Evolutionary conservation across 2,329 filamentous ascomycete genomes (phyloP).

Genomic region (Aspergillus neoniger): DNA sequence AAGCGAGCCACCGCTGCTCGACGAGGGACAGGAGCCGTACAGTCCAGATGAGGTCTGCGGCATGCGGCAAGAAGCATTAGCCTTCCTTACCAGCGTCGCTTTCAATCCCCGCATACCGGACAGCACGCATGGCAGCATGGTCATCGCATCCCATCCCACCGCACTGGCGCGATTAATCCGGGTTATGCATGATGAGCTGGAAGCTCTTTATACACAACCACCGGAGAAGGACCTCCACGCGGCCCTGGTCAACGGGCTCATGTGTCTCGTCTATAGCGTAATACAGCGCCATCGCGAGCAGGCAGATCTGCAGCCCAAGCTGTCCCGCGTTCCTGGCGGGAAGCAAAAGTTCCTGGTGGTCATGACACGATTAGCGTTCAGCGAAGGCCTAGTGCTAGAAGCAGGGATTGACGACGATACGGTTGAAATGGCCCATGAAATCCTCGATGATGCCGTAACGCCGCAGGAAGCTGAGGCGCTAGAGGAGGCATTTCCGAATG

Average conservation of each 20-base stretch:
- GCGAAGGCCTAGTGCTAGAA: conserved; percentile 76
- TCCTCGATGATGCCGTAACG: conserved; percentile 78
- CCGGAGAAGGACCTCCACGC: conserved; percentile 51
- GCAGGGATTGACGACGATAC: conserved; percentile 74
- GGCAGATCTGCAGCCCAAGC: conserved; percentile 70
- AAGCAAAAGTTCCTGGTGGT: conserved; percentile 80
- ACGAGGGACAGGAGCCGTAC: conserved; percentile 47
- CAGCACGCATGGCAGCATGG: conserved; percentile 57
- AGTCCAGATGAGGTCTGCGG: conserved; percentile 41
- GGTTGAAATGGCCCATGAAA: conserved; percentile 75
- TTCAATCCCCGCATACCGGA: conserved; percentile 60
- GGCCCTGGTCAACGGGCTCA: conserved; percentile 59
- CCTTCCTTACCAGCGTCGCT: conserved; percentile 45
- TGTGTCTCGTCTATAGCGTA: conserved; percentile 63
- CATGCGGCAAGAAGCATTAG: conserved; percentile 48
- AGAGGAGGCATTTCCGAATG: conserved; percentile 47
- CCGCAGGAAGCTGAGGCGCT: conserved; percentile 73
- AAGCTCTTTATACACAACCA: conserved; percentile 57
- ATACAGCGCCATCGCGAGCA: conserved; percentile 61
- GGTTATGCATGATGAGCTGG: conserved; percentile 72
- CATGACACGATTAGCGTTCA: conserved; percentile 81
- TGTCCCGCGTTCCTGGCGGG: conserved; percentile 69
- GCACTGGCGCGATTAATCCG: conserved; percentile 74
- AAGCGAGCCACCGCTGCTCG: conserved; percentile 53
- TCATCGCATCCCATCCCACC: conserved; percentile 68